Conservation (phyloP, 495 filamentous ascomycete species). For the Polyplosphaeria fusca region DNA sequence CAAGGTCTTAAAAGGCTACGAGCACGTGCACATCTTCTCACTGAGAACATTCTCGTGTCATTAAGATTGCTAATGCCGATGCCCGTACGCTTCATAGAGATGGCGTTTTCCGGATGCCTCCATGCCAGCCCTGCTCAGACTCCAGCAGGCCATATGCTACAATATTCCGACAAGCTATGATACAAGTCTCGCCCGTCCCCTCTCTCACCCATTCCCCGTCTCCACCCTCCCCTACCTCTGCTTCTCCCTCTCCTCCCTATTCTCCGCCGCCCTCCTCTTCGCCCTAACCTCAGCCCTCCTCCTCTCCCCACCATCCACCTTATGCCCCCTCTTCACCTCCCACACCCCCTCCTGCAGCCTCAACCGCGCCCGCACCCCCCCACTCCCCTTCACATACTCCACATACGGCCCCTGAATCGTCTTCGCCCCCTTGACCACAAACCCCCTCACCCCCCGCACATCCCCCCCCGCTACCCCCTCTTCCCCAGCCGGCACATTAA, state of each 20-base stretch:
- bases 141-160: too few relatives aligned
- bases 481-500: constrained; percentile 65
- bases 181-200: too few relatives aligned
- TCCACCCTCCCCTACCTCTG: too few relatives aligned
- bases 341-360: constrained; percentile 79
- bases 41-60: too few relatives aligned
- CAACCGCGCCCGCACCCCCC: constrained; percentile 60
- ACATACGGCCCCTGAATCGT: constrained; percentile 71
- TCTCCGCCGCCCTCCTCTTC: constrained; percentile 53
- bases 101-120: too few relatives aligned
- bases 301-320: constrained; percentile 95
- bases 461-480: constrained; percentile 44
- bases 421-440: constrained; percentile 61
- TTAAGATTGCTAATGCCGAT: too few relatives aligned
- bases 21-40: too few relatives aligned
- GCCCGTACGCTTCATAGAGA: too few relatives aligned
- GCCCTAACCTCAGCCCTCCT: constrained; percentile 77
- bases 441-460: constrained; percentile 52
- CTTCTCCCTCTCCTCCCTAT: constrained; percentile 38
- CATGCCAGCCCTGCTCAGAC: too few relatives aligned
- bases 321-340: constrained; percentile 77
- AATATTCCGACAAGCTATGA: too few relatives aligned
- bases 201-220: too few relatives aligned
- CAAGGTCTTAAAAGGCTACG: too few relatives aligned
- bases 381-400: constrained; percentile 58